Evolutionary conservation across 148 eudicot species (phyloP).

Genomic region (Chenopodium berlandieri): DNA sequence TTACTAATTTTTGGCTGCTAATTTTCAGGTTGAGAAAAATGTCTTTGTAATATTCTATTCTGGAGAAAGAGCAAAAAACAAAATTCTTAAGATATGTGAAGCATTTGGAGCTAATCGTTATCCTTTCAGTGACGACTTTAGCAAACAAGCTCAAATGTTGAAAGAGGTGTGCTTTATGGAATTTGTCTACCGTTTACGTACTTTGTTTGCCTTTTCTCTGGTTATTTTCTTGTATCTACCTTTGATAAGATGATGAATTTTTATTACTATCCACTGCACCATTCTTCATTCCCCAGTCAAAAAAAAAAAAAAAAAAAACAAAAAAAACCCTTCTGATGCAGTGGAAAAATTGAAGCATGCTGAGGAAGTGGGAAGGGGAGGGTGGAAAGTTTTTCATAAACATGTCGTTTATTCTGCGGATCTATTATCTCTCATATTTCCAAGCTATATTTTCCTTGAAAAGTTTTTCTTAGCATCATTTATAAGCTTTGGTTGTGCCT

Average conservation of each 20-base stretch:
- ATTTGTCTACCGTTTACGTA: not conserved
- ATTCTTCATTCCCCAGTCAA: not conserved
- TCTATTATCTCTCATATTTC: not conserved
- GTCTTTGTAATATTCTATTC: constrained; percentile 84
- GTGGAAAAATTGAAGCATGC: not conserved
- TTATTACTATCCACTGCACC: not conserved
- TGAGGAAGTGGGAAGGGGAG: not conserved
- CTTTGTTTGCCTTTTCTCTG: not conserved
- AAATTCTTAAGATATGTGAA: constrained; percentile 89
- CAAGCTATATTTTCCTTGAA: too few relatives aligned
- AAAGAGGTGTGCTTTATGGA: constrained; percentile 54
- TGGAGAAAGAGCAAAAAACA: constrained; percentile 89
- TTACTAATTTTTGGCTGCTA: constrained; percentile 6
- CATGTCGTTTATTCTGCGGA: not conserved
- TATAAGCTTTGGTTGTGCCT: not conserved
- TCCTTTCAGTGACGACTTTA: constrained; percentile 70
- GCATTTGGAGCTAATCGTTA: constrained; percentile 99
- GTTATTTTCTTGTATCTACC: not conserved
- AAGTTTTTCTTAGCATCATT: not conserved
- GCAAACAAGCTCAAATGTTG: constrained; percentile 79
- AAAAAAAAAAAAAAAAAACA: too few relatives aligned
- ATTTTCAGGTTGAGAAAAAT: constrained; percentile 85
- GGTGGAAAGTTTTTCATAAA: not conserved
- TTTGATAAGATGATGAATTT: not conserved
- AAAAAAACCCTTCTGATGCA: not conserved